Evolutionary conservation across 306 rosid species (phyloP).

Genomic region (Castanospermum australe): DNA sequence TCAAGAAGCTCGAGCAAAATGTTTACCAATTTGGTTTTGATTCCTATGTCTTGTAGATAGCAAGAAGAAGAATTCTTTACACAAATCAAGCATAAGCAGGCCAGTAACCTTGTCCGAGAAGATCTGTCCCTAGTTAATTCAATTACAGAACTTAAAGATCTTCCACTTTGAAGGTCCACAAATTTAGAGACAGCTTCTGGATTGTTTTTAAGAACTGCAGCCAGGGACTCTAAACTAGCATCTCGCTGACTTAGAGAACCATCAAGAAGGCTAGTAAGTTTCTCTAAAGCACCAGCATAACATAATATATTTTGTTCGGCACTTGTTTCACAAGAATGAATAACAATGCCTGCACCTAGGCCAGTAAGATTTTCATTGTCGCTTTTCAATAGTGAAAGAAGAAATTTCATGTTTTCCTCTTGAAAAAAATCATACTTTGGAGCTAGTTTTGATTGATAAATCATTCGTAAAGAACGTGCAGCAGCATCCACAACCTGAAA

Average conservation of each 20-base stretch:
- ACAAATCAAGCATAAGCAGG: slow-evolving; percentile 78
- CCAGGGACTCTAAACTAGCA: slow-evolving; percentile 87
- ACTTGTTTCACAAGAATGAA: slow-evolving; percentile 73
- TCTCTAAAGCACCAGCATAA: slow-evolving; percentile 63
- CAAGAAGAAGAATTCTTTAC: slow-evolving; percentile 74
- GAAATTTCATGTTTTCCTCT: slow-evolving; percentile 63
- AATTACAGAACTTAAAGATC: slow-evolving; percentile 62
- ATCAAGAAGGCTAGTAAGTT: slow-evolving; percentile 68
- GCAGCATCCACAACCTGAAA: slow-evolving; percentile 84
- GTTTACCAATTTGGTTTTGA: slow-evolving; percentile 72
- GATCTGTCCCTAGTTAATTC: slow-evolving; percentile 72
- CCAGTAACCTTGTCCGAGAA: slow-evolving; percentile 81
- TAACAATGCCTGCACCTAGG: slow-evolving; percentile 83
- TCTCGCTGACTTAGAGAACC: slow-evolving; percentile 87
- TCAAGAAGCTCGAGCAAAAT: slow-evolving; percentile 92
- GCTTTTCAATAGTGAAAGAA: slow-evolving; percentile 70
- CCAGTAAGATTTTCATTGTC: slow-evolving; percentile 86
- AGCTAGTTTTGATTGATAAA: slow-evolving; percentile 87
- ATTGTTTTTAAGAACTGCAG: slow-evolving; percentile 63
- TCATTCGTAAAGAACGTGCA: slow-evolving; percentile 88
- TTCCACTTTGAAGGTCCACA: slow-evolving; percentile 57
- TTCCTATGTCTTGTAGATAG: slow-evolving; percentile 75
- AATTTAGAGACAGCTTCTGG: slow-evolving; percentile 69
- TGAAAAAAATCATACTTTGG: slow-evolving; percentile 77
- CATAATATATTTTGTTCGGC: slow-evolving; percentile 67